Percentiles rank a stretch among this genome's conserved stretches.
Evolutionary conservation across 495 filamentous ascomycete genomes (phyloP).

Genomic region (Lentithecium fluviatile): DNA sequence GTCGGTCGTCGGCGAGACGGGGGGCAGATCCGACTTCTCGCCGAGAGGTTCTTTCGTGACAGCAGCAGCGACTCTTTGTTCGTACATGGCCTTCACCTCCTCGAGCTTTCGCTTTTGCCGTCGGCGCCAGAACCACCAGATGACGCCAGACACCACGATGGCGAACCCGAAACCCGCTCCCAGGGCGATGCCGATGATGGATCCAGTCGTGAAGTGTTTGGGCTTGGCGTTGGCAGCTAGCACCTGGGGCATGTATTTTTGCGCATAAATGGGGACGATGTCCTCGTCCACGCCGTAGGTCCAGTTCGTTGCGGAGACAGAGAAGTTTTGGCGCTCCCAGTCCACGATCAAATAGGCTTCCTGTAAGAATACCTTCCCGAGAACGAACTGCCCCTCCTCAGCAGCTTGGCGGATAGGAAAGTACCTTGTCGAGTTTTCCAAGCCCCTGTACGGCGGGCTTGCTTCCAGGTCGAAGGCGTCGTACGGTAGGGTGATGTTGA

Average conservation of each 20-base stretch:
- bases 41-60: neutral
- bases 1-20: slow-evolving; percentile 23
- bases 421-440: slow-evolving; percentile 46
- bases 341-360: slow-evolving; percentile 55
- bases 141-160: slow-evolving; percentile 10
- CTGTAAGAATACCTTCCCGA: slow-evolving; percentile 58
- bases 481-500: slow-evolving; percentile 56
- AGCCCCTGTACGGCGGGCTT: slow-evolving; percentile 31
- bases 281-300: slow-evolving; percentile 39
- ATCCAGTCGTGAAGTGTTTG: slow-evolving; percentile 17
- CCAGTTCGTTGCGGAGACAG: slow-evolving; percentile 46
- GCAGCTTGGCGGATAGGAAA: slow-evolving; percentile 54
- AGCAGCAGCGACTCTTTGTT: slow-evolving; percentile 10
- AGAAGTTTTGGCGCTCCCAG: slow-evolving; percentile 50
- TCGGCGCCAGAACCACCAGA: slow-evolving; percentile 30
- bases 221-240: neutral
- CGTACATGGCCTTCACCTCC: slow-evolving; percentile 14
- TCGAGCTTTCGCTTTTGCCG: slow-evolving; percentile 15
- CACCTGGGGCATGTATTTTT: neutral
- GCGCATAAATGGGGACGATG: slow-evolving; percentile 41
- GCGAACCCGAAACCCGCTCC: slow-evolving; percentile 30
- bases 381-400: slow-evolving; percentile 54
- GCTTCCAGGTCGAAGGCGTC: slow-evolving; percentile 53
- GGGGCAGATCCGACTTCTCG: slow-evolving; percentile 21
- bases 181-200: slow-evolving; percentile 37